Evolutionary conservation across 2,329 filamentous ascomycete species (phyloP).

Genomic region (Calonectria crousiana): DNA sequence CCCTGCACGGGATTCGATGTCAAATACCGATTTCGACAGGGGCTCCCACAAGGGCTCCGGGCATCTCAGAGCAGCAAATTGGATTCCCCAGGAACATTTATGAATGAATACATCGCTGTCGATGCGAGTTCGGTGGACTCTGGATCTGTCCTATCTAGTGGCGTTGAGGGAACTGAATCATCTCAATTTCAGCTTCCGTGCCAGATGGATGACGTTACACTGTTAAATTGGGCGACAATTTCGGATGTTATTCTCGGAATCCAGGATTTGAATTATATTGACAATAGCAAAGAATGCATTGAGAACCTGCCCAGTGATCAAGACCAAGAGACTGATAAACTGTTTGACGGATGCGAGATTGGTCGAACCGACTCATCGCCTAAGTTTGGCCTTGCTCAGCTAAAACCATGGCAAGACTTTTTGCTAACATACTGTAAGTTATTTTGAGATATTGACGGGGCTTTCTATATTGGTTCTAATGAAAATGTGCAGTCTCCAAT

Average conservation of each 20-base stretch:
- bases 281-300: too few species aligned
- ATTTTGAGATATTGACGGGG: background rate
- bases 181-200: background rate
- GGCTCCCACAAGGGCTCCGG: background rate
- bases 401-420: conserved; percentile 12
- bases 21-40: conserved; percentile 20
- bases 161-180: background rate
- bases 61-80: background rate
- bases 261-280: background rate
- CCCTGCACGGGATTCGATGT: conserved; percentile 17
- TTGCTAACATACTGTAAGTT: conserved; percentile 23
- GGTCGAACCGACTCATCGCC: background rate
- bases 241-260: too few species aligned
- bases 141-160: background rate
- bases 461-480: background rate
- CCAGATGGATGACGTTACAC: too few species aligned
- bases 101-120: too few species aligned
- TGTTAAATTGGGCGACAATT: background rate
- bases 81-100: background rate
- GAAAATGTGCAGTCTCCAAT: conserved; percentile 26
- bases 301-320: background rate
- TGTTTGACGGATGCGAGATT: too few species aligned
- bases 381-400: background rate
- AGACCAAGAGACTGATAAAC: background rate
- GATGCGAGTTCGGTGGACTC: too few species aligned